Base-by-base conservation (phyloP, 768 basidiomycete genomes). In the Boletales sp. region DNA sequence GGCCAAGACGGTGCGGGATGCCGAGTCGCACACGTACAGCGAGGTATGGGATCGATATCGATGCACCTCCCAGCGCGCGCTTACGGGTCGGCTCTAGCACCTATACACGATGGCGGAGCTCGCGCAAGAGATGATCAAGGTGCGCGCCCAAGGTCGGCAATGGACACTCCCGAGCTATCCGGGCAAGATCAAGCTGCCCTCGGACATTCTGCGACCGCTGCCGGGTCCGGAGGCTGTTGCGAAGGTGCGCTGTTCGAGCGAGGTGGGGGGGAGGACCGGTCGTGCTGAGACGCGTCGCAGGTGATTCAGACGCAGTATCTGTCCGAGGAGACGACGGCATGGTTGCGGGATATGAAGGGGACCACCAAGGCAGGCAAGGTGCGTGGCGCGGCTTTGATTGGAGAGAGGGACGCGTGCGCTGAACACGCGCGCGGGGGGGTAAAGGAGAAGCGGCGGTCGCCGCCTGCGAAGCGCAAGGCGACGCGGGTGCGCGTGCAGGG, bases 31-130 rank as follows among this genome's bases (percentile, higher is more conserved):
- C 53, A 68, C 74, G 2, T 77, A 79, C 53, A 87, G 83, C 69
- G 84, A 90, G 74, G 91, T 91, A 48, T 39, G 71, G 43, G 5
- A 17, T 18, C 21, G 33, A 33, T 15, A 25, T 33, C 43, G 4
- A 19, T 13, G 10, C n/a, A 17, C n/a, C 36, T n/a, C 17, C 13
- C 32, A 33, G 13, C 13, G 13, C n/a, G n/a, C n/a, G n/a, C n/a
- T n/a, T n/a, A n/a, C n/a, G n/a, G n/a, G n/a, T n/a, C n/a, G n/a
- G n/a, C n/a, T n/a, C n/a, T n/a, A 96, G 94, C 89, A 91, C 64
- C 73, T 99, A 36, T 98, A 96, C 62, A 77, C 83, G 9, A 74
- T 91, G 50, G 84, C 88, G 56, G 96, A 99, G 59, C 75, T 98
- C 8, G 86, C 95, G 0, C 91, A 96, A 68, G 82, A 90, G 57